Percentiles rank a stretch among this genome's conserved stretches.
Evolutionary conservation across 2,329 filamentous ascomycete species (phyloP).

Genomic region (Claviceps arundinis): DNA sequence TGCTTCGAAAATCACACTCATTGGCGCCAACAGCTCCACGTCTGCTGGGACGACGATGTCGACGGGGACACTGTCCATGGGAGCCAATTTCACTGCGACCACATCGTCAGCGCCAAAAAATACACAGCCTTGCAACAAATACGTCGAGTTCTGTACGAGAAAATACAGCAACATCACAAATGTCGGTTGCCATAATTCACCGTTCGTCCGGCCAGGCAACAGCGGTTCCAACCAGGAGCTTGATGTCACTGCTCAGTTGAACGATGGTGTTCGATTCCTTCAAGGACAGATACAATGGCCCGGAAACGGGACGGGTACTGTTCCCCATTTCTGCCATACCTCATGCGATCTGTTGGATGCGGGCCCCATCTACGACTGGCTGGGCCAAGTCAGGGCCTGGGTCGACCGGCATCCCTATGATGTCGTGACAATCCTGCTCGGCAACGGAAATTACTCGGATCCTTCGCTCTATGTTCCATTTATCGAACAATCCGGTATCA

Average conservation of each 20-base stretch:
- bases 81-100: slow-evolving; percentile 26
- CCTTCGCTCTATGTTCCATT: slow-evolving; percentile 51
- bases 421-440: slow-evolving; percentile 75
- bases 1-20: slow-evolving; percentile 29
- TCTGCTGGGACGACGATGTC: slow-evolving; percentile 20
- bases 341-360: slow-evolving; percentile 70
- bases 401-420: slow-evolving; percentile 68
- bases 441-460: slow-evolving; percentile 64
- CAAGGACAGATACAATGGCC: slow-evolving; percentile 52
- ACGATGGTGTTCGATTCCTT: slow-evolving; percentile 59
- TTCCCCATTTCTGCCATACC: slow-evolving; percentile 70
- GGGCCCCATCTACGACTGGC: slow-evolving; percentile 63
- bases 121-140: slow-evolving; percentile 68
- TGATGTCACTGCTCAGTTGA: slow-evolving; percentile 54
- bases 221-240: slow-evolving; percentile 64
- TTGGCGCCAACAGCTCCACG: slow-evolving; percentile 19
- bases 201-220: slow-evolving; percentile 58
- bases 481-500: slow-evolving; percentile 59
- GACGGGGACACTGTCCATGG: slow-evolving; percentile 21
- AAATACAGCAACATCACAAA: slow-evolving; percentile 74
- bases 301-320: slow-evolving; percentile 24
- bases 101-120: slow-evolving; percentile 40
- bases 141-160: slow-evolving; percentile 61
- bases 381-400: slow-evolving; percentile 58
- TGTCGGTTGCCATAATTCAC: slow-evolving; percentile 69